Evolutionary conservation across 2,329 filamentous ascomycete species (phyloP).

Genomic region (Raffaelea arxii): DNA sequence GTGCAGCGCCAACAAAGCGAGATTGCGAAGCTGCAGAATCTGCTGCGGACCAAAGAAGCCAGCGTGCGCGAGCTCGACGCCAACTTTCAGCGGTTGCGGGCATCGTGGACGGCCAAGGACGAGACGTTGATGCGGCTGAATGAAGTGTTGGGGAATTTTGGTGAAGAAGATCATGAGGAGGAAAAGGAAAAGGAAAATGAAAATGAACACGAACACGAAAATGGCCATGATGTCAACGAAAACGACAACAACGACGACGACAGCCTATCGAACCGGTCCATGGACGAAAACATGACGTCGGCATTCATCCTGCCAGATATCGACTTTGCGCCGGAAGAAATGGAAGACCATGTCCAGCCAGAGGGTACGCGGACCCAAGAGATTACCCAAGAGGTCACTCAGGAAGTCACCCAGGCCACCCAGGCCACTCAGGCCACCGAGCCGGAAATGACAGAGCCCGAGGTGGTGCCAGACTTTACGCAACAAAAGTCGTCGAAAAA

Average conservation of each 20-base stretch:
- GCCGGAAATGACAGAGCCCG: neutral
- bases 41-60: conserved; percentile 10
- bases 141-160: conserved; percentile 7
- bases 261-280: conserved; percentile 2
- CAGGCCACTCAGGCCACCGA: neutral
- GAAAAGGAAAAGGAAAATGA: neutral
- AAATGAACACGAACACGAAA: neutral
- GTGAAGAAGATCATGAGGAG: conserved; percentile 2
- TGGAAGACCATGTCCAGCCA: neutral
- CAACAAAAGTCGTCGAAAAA: no score
- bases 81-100: conserved; percentile 12
- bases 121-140: conserved; percentile 12
- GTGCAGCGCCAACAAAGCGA: conserved; percentile 11
- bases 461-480: no score
- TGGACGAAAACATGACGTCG: conserved; percentile 16
- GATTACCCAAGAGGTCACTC: neutral
- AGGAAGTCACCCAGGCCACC: neutral
- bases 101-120: conserved; percentile 12
- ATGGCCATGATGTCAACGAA: neutral
- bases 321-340: conserved; percentile 6
- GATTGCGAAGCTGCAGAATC: conserved; percentile 8
- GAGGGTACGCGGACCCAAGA: neutral
- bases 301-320: conserved; percentile 16
- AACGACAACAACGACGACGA: neutral
- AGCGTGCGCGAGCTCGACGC: conserved; percentile 14